Evolutionary conservation across 2,329 filamentous ascomycete genomes (phyloP).

Genomic region (Hypoxylon sp.): DNA sequence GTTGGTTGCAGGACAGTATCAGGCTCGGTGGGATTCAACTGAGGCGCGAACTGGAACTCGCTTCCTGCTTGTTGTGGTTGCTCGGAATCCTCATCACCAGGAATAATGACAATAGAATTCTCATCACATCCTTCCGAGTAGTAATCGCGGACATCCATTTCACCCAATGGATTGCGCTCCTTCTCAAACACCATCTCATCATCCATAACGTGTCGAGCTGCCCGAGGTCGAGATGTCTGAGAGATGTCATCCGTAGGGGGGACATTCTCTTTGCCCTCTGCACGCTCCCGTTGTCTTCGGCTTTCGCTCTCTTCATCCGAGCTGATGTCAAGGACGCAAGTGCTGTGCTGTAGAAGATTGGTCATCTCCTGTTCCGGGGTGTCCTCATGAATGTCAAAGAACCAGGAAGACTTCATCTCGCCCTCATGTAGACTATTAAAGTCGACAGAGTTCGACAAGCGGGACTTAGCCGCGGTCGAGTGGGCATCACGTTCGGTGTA

Average conservation of each 20-base stretch:
- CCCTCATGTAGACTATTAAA: conserved; percentile 58
- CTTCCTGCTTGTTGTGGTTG: conserved; percentile 39
- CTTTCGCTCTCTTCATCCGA: conserved; percentile 83
- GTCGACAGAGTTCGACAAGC: conserved; percentile 52
- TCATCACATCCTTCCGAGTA: conserved; percentile 77
- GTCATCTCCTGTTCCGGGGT: conserved; percentile 90
- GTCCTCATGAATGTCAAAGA: conserved; percentile 96
- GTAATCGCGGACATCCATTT: conserved; percentile 77
- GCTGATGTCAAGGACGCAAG: conserved; percentile 87
- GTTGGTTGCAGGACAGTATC: conserved; percentile 51
- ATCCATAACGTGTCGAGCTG: conserved; percentile 53
- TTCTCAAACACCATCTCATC: conserved; percentile 75
- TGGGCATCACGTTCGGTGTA: conserved; percentile 64
- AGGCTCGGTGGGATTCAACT: conserved; percentile 52
- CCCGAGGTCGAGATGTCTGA: conserved; percentile 63
- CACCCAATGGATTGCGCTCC: conserved; percentile 74
- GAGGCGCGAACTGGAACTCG: conserved; percentile 49
- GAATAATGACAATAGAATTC: conserved; percentile 72
- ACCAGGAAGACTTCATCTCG: conserved; percentile 78
- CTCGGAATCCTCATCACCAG: conserved; percentile 68
- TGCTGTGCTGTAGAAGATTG: conserved; percentile 92
- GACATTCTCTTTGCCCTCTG: conserved; percentile 90
- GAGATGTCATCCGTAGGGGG: conserved; percentile 78
- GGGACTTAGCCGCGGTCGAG: conserved; percentile 44
- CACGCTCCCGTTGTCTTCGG: conserved; percentile 65